Conservation (phyloP, 73 alveolate genomes). For the Blepharisma stoltei region DNA sequence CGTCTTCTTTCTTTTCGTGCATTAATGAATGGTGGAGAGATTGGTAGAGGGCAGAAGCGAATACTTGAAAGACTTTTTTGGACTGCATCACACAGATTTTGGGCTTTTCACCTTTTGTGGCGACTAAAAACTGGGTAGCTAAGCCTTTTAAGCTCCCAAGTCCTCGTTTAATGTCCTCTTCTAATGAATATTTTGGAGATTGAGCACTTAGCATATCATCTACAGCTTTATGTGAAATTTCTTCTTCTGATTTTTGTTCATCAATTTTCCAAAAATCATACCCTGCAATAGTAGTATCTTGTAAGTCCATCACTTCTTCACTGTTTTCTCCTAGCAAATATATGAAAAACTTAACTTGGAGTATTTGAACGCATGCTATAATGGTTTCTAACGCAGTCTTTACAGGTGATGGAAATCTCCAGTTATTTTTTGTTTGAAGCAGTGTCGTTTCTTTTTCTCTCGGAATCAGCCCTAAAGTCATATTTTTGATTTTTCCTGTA, state of each 20-base stretch:
- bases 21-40: slow-evolving; percentile 10
- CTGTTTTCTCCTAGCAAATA: slow-evolving; percentile 11
- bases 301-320: slow-evolving; percentile 10
- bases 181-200: slow-evolving; percentile 14
- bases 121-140: background rate
- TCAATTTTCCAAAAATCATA: slow-evolving; percentile 15
- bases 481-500: background rate
- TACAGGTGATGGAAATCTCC: background rate
- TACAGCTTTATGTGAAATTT: background rate
- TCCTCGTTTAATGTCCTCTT: slow-evolving; percentile 2
- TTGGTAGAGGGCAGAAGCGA: background rate
- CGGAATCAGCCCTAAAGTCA: background rate
- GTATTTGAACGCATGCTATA: background rate
- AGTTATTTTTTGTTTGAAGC: background rate
- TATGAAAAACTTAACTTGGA: background rate
- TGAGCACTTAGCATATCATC: slow-evolving; percentile 17
- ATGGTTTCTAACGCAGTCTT: background rate
- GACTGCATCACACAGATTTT: background rate
- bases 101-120: background rate
- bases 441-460: background rate
- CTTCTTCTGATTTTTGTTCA: background rate
- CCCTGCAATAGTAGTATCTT: slow-evolving; percentile 19
- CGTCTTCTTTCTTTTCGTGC: slow-evolving; percentile 21
- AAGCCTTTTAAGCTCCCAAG: background rate
- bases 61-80: background rate